A percentile compares a stretch with the other conserved stretches of the same genome.
These are phyloP conservation scores for Coemansia sp. DNA, from an alignment of 192 early-diverging fungal genomes.

Conservation along the genomic window DNA sequence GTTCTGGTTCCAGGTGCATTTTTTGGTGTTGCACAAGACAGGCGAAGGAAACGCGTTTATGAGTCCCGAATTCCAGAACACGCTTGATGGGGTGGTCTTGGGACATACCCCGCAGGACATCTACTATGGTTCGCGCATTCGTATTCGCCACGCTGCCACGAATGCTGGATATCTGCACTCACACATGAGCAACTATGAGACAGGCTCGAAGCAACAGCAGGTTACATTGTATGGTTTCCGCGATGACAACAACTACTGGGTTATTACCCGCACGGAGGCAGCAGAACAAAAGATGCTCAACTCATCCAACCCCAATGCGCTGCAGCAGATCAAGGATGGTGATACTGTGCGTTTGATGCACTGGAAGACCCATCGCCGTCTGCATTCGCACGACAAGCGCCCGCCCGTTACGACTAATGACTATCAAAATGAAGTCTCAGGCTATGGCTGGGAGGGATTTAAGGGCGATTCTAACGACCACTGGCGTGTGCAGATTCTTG, in stretches of 20 bases:
- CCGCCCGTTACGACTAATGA: conserved; percentile 68
- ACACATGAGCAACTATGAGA: conserved; percentile 65
- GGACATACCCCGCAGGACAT: conserved; percentile 52
- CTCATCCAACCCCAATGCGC: conserved; percentile 35
- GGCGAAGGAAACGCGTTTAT: conserved; percentile 95
- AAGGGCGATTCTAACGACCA: conserved; percentile 89
- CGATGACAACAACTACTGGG: conserved; percentile 88
- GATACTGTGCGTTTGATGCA: conserved; percentile 79
- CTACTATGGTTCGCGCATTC: conserved; percentile 50
- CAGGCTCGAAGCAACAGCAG: conserved; percentile 75
- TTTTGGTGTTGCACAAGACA: conserved; percentile 67
- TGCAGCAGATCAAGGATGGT: conserved; percentile 61
- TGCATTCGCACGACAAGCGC: conserved; percentile 74
- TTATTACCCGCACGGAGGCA: conserved; percentile 46
- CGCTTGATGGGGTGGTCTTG: conserved; percentile 64
- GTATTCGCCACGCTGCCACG: conserved; percentile 52
- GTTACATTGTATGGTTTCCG: conserved; percentile 75
- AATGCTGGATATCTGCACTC: conserved; percentile 56
- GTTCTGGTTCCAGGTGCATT: conserved; percentile 87
- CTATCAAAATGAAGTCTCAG: conserved; percentile 73
- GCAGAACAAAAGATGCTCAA: conserved; percentile 28
- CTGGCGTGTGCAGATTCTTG: conserved; percentile 80
- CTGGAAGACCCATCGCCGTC: conserved; percentile 57
- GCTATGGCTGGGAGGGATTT: conserved; percentile 69
- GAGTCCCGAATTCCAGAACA: conserved; percentile 84